Percentiles rank a stretch among this genome's conserved stretches.
Evolutionary conservation across 441 rosid species (phyloP).

Genomic region (Euphorbia schlechtendalii): DNA sequence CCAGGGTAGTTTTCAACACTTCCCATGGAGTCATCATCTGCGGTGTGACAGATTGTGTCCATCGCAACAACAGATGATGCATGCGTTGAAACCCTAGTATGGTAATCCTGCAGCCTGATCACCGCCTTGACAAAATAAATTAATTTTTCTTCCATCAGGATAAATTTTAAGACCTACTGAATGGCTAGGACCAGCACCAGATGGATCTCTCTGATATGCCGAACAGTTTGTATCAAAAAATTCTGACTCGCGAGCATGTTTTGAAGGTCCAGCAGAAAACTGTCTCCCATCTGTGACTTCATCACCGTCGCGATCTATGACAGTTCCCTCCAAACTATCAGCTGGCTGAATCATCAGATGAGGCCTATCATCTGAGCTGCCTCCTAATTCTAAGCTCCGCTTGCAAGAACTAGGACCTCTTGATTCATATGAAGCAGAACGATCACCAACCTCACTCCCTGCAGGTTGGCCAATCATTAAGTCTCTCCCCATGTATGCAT

Average conservation of each 20-base stretch:
- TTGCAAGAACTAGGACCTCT: constrained; percentile 93
- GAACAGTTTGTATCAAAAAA: constrained; percentile 57
- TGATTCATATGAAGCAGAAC: constrained; percentile 96
- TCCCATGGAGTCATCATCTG: constrained; percentile 86
- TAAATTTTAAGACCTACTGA: constrained; percentile 59
- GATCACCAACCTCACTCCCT: constrained; percentile 98
- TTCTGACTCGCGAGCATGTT: constrained; percentile 75
- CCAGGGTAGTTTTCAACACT: constrained; percentile 95
- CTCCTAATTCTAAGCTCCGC: constrained; percentile 87
- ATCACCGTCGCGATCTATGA: constrained; percentile 86
- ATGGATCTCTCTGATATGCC: constrained; percentile 61
- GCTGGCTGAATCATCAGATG: constrained; percentile 59
- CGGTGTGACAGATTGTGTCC: constrained; percentile 80
- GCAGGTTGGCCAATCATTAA: constrained; percentile 84
- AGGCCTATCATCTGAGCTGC: constrained; percentile 81
- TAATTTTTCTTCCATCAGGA: constrained; percentile 56
- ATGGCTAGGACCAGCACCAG: constrained; percentile 91
- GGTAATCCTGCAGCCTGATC: constrained; percentile 46
- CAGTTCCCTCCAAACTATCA: constrained; percentile 88
- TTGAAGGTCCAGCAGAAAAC: constrained; percentile 89
- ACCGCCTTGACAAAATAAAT: constrained; percentile 61
- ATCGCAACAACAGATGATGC: constrained; percentile 99
- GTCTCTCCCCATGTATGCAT: constrained; percentile 77
- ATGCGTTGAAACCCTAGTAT: constrained; percentile 78
- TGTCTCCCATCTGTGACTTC: constrained; percentile 77